phyloP scores from a whole-genome alignment of 2,329 filamentous ascomycete species.

The Alternaria angustiovoidea region DNA sequence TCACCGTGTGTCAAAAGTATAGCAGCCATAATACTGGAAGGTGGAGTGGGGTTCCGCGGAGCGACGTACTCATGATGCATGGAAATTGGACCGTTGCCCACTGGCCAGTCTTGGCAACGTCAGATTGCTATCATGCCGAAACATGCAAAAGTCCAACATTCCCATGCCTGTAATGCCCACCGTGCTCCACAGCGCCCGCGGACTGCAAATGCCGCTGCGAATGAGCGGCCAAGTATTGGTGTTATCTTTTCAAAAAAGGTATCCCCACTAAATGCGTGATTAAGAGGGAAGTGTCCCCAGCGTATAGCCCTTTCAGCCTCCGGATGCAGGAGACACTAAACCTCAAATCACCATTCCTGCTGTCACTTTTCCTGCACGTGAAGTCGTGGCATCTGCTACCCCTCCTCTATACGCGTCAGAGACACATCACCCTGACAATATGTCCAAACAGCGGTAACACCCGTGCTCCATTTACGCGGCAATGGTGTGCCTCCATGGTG shows the following conservation, averaged over 20 bases:
- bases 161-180: background rate
- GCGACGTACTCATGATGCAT: background rate
- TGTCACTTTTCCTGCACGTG: constrained; percentile 6
- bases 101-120: constrained; percentile 9
- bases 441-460: background rate
- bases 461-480: constrained; percentile 5
- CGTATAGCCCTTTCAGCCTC: background rate
- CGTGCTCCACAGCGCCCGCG: background rate
- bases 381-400: constrained; percentile 2
- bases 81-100: constrained; percentile 1
- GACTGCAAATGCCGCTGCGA: background rate
- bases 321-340: background rate
- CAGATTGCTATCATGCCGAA: constrained; percentile 16
- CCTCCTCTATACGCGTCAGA: constrained; percentile 24
- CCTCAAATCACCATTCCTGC: background rate
- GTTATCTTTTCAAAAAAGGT: background rate
- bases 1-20: background rate
- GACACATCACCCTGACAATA: constrained; percentile 30
- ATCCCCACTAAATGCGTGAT: background rate
- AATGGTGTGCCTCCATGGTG: constrained; percentile 7
- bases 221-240: background rate
- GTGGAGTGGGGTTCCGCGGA: background rate
- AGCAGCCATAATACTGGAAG: background rate
- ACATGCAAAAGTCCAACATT: constrained; percentile 7
- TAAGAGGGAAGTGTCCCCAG: background rate